A percentile compares a stretch with the other conserved stretches of the same genome.
Evolutionary conservation across 345 rosid species (phyloP).

Genomic region (Zanthoxylum bungeanum): DNA sequence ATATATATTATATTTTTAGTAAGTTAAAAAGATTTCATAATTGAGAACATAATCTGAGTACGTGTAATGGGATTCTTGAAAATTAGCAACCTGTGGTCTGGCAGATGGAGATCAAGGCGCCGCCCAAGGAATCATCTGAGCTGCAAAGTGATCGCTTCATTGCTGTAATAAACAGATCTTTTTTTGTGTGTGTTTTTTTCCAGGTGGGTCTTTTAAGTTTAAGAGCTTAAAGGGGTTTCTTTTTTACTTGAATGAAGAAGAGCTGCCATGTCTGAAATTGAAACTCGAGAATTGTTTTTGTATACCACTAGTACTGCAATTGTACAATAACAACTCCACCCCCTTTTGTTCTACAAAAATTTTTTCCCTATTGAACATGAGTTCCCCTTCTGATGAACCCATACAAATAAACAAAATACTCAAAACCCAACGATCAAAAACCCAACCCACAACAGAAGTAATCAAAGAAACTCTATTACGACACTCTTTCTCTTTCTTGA

Average conservation of each 20-base stretch:
- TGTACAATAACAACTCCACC: constrained; percentile 22
- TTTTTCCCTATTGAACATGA: constrained; percentile 24
- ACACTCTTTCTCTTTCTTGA: not conserved
- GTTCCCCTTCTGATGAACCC: constrained; percentile 36
- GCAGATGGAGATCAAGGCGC: constrained; percentile 74
- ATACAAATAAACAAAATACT: too few relatives aligned
- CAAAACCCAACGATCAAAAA: not conserved
- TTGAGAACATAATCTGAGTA: too few relatives aligned
- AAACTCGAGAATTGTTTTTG: constrained; percentile 29
- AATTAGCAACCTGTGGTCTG: constrained; percentile 58
- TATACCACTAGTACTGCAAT: constrained; percentile 21
- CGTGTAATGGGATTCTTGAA: too few relatives aligned
- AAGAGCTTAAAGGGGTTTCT: constrained; percentile 14
- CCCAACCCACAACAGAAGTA: constrained; percentile 30
- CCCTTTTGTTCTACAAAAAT: constrained; percentile 24
- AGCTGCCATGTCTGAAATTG: constrained; percentile 21
- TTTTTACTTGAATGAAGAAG: constrained; percentile 15
- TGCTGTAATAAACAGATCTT: constrained; percentile 26
- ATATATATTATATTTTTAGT: too few relatives aligned
- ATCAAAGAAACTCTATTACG: not conserved
- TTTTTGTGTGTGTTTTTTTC: not conserved
- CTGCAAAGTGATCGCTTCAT: constrained; percentile 84
- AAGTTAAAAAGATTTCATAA: too few relatives aligned
- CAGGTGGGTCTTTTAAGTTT: constrained; percentile 11
- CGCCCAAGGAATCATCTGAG: constrained; percentile 77